Percentiles rank a stretch among this genome's conserved stretches.
Conservation (phyloP, 345 rosid species). For the Citropsis articulata region DNA sequence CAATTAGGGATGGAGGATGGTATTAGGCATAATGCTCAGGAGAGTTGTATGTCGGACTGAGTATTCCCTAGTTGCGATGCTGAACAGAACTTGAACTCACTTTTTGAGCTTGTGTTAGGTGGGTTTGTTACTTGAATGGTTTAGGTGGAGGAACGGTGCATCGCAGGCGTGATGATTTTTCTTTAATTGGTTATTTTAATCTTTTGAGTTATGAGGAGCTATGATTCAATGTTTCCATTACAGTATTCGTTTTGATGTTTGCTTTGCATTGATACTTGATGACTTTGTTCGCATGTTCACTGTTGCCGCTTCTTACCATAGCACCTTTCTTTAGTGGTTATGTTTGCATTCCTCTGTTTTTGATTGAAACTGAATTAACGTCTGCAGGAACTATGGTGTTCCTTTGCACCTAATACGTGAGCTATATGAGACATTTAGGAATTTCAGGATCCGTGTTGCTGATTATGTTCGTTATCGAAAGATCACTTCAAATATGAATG, state of each 20-base stretch:
- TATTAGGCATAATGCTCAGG: neutral
- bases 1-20: neutral
- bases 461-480: constrained; percentile 89
- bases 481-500: constrained; percentile 98
- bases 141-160: neutral
- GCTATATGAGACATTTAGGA: constrained; percentile 95
- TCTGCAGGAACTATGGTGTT: constrained; percentile 86
- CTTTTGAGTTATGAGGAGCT: neutral
- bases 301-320: neutral
- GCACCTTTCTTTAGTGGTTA: neutral
- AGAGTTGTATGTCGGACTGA: neutral
- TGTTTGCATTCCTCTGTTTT: neutral
- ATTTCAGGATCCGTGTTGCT: constrained; percentile 85
- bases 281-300: neutral
- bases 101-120: neutral
- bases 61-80: neutral
- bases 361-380: constrained; percentile 7
- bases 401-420: constrained; percentile 93
- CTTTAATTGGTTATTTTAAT: neutral
- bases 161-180: neutral
- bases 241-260: neutral
- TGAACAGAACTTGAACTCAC: neutral
- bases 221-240: neutral
- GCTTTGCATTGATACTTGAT: neutral
- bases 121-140: neutral